Percentiles rank a stretch among this genome's conserved stretches.
These are phyloP conservation scores for Pseudevernia furfuracea DNA, from an alignment of 495 filamentous ascomycete genomes.

Conservation along the genomic window DNA sequence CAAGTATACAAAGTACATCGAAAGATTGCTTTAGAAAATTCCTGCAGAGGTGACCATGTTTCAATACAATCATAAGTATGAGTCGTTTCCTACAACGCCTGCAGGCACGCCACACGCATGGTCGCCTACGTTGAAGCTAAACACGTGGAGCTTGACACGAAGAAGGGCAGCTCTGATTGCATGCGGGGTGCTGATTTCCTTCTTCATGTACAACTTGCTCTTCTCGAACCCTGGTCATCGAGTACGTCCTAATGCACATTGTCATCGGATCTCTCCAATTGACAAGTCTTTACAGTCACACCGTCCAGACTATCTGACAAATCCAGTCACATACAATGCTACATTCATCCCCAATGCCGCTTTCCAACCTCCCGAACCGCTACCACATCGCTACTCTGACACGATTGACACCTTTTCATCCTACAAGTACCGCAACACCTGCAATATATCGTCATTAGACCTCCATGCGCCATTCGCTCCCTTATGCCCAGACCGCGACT, in stretches of 20 bases:
- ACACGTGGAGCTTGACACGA: conserved; percentile 11
- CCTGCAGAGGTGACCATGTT: neutral
- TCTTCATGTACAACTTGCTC: conserved; percentile 9
- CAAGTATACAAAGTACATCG: neutral
- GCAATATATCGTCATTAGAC: conserved; percentile 44
- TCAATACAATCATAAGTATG: neutral
- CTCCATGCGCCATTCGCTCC: conserved; percentile 41
- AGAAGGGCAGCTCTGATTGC: conserved; percentile 7
- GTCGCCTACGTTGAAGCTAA: conserved; percentile 9
- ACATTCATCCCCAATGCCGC: conserved; percentile 29
- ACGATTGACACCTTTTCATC: conserved; percentile 33
- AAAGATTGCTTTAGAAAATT: neutral
- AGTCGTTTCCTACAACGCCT: conserved; percentile 11
- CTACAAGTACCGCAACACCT: conserved; percentile 38
- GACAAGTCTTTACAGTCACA: conserved; percentile 11
- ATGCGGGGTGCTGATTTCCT: neutral
- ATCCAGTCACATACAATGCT: conserved; percentile 19
- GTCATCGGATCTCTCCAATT: neutral
- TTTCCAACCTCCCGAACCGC: conserved; percentile 34
- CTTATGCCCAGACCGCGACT: conserved; percentile 34
- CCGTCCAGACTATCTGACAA: conserved; percentile 25
- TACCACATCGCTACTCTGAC: conserved; percentile 32
- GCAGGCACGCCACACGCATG: neutral
- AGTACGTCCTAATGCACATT: neutral
- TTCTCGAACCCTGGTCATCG: neutral